These are phyloP conservation scores for Aspergillaceae sp. DNA, from an alignment of 2,329 filamentous ascomycete genomes.

Conservation along the genomic window DNA sequence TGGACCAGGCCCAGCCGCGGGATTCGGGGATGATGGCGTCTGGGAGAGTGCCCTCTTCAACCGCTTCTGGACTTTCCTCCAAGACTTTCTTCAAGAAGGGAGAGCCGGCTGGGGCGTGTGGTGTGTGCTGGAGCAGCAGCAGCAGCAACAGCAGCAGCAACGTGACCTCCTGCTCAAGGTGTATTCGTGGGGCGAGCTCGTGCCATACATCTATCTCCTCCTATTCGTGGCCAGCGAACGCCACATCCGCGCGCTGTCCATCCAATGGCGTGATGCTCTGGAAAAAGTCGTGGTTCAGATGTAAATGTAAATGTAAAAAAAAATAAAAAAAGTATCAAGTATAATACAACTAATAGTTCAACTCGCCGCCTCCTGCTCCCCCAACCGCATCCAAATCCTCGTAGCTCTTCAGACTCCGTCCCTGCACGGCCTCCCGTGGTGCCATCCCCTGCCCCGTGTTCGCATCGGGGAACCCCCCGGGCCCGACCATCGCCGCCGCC, in stretches of 20 bases:
- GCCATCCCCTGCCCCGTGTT: constrained; percentile 66
- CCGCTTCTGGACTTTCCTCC: constrained; percentile 36
- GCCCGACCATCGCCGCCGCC: constrained; percentile 34
- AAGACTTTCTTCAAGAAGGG: constrained; percentile 29
- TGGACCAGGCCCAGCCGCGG: neutral
- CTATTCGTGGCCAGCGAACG: constrained; percentile 64
- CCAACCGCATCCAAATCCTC: constrained; percentile 88
- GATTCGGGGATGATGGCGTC: constrained; percentile 1
- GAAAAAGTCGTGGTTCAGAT: constrained; percentile 50
- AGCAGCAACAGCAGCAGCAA: neutral
- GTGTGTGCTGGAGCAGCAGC: constrained; percentile 24
- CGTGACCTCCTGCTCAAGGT: constrained; percentile 45
- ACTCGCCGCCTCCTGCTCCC: constrained; percentile 65
- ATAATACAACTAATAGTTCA: constrained; percentile 63
- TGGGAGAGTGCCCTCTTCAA: constrained; percentile 29
- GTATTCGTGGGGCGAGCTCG: constrained; percentile 70
- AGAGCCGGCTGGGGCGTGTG: constrained; percentile 40
- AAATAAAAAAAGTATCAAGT: neutral
- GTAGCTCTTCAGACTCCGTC: constrained; percentile 89
- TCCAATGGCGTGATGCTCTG: constrained; percentile 59
- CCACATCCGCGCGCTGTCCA: constrained; percentile 48
- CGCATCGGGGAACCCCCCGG: constrained; percentile 37
- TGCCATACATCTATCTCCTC: constrained; percentile 64
- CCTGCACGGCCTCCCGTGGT: constrained; percentile 83
- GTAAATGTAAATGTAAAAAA: constrained; percentile 11